These are phyloP conservation scores for Saururus chinensis DNA, from an alignment of 164 flowering plant species.

Conservation along the genomic window DNA sequence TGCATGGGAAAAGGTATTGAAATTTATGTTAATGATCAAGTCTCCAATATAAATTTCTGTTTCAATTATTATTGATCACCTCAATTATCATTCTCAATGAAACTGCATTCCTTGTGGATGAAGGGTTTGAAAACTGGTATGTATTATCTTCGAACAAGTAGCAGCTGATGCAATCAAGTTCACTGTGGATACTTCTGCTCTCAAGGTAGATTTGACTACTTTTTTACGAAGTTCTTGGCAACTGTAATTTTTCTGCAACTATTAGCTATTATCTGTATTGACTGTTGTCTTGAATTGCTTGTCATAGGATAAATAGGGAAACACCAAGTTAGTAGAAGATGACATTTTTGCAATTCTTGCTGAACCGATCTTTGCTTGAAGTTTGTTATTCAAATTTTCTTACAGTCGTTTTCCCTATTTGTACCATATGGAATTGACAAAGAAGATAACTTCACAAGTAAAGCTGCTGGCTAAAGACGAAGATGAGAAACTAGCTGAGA, in stretches of 20 bases:
- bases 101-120: neutral
- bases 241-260: neutral
- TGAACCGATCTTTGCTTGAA: too few relatives aligned
- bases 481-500: conserved; percentile 66
- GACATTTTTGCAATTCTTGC: too few relatives aligned
- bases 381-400: too few relatives aligned
- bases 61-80: neutral
- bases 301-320: conserved; percentile 26
- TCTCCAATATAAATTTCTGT: neutral
- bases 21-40: too few relatives aligned
- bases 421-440: conserved; percentile 70
- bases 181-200: conserved; percentile 71
- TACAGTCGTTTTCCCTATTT: too few relatives aligned
- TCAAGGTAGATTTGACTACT: conserved; percentile 29
- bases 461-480: conserved; percentile 78
- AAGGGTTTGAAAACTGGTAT: conserved; percentile 68
- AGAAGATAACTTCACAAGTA: conserved; percentile 92
- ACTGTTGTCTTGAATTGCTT: neutral
- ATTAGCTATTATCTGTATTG: neutral
- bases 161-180: conserved; percentile 99
- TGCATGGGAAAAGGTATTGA: conserved; percentile 77
- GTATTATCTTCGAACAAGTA: conserved; percentile 88
- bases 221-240: too few relatives aligned
- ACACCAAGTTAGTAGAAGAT: conserved; percentile 19
- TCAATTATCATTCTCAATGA: neutral